Conservation (phyloP, 805 yeast genomes). For the Kuraishia piskuri region DNA sequence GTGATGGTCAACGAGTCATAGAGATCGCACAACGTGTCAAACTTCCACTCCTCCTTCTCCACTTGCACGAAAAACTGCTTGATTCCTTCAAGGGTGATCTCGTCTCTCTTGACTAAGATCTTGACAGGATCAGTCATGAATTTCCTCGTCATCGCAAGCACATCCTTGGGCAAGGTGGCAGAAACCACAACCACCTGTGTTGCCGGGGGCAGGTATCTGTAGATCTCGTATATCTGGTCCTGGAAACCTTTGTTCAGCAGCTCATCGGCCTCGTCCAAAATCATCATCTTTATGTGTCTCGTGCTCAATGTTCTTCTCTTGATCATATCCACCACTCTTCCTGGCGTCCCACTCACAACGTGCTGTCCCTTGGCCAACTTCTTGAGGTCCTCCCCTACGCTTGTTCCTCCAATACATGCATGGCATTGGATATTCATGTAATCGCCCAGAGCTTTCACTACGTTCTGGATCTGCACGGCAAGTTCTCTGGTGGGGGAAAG, state of each 20-base stretch:
- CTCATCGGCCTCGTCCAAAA: constrained; percentile 98
- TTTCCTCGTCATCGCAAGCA: constrained; percentile 80
- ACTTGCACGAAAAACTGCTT: constrained; percentile 88
- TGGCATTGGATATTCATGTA: constrained; percentile 88
- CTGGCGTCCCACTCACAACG: constrained; percentile 96
- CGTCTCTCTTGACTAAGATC: constrained; percentile 91
- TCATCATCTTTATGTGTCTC: constrained; percentile 82
- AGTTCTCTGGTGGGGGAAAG: constrained; percentile 97
- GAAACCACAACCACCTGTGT: constrained; percentile 92
- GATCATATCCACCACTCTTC: constrained; percentile 94
- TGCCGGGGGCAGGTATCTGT: constrained; percentile 76
- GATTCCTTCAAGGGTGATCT: constrained; percentile 91
- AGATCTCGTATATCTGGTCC: constrained; percentile 92
- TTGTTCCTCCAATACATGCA: constrained; percentile 97
- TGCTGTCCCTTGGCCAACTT: constrained; percentile 83
- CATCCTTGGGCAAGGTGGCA: constrained; percentile 93
- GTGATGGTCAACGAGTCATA: constrained; percentile 94
- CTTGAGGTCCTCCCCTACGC: constrained; percentile 79
- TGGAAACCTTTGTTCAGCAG: constrained; percentile 88
- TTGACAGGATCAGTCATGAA: constrained; percentile 94
- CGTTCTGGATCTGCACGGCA: constrained; percentile 93
- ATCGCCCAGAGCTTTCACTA: constrained; percentile 81
- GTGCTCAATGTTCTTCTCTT: constrained; percentile 80
- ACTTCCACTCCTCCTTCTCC: constrained; percentile 90
- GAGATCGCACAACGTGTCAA: constrained; percentile 88